Evolutionary conservation across 257 asterid genomes (phyloP), one percentile per base, ranked within the genome.

Genomic region (Nicotiana paniculata): DNA sequence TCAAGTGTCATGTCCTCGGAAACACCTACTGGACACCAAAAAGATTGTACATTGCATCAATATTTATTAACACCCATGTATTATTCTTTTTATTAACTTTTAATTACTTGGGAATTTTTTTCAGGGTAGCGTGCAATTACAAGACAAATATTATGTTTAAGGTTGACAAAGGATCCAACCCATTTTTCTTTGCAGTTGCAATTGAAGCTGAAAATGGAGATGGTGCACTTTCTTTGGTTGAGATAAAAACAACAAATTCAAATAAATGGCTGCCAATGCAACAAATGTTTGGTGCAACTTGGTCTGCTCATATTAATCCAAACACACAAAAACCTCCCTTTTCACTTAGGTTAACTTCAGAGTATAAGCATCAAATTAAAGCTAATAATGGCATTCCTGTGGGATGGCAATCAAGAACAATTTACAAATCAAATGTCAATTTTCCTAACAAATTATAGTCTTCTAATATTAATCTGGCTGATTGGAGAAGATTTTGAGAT

Each of bases 121-220:
- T 18, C 75, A 86, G 86, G 83, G 85, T 83, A 1, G 55, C 86
- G 0, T 86, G 89, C 26, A 32, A 43, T 10, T 85, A 87, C 26
- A 39, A 58, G 0, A 18, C 24, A 32, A 80, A 48, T 1, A 77
- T 87, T 33, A 32, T 63, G 35, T 87, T 87, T 7, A 68, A 85
- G 30, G 79, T 85, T 2, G 90, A 82, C 4, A 67, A 2, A 5
- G 90, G 88, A 30, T 83, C 90, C 1, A 87, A 80, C 69, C 81
- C 83, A 1, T 1, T 26, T 46, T 83, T 66, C 32, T 35, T 87
- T 10, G 85, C 90, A 4, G 13, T 21, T 43, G 77, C 32, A 7
- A 46, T 87, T 16, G 83, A 67, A 68, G 64, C 65, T 64, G 80
- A 65, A 57, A 69, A 68, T 62, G 80, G 83, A 51, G 86, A 85